These are phyloP conservation scores for Paragyromitra xinjiangensis DNA, from an alignment of 495 filamentous ascomycete species.

Conservation along the genomic window DNA sequence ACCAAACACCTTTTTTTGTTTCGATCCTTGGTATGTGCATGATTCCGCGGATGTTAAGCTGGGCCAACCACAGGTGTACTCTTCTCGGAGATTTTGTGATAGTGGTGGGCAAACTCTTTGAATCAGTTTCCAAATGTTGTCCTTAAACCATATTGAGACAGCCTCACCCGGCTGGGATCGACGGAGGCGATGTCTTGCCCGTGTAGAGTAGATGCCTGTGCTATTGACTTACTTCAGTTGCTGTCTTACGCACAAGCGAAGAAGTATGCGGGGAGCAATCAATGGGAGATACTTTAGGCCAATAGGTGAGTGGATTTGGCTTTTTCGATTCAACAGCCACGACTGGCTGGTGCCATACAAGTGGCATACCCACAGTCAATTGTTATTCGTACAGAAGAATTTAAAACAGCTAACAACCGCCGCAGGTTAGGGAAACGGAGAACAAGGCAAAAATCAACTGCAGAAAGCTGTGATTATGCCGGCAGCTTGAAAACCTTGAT, in stretches of 20 bases:
- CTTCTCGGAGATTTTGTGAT: slow-evolving; percentile 44
- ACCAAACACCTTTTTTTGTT: slow-evolving; percentile 45
- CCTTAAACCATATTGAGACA: slow-evolving; percentile 46
- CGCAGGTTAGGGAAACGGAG: slow-evolving; percentile 13
- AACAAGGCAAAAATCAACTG: slow-evolving; percentile 16
- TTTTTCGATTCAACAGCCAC: slow-evolving; percentile 35
- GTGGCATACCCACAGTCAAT: slow-evolving; percentile 31
- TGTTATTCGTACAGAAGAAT: slow-evolving; percentile 35
- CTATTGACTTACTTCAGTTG: slow-evolving; percentile 34
- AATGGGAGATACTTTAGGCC: slow-evolving; percentile 41
- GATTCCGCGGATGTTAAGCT: slow-evolving; percentile 49
- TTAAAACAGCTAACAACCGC: slow-evolving; percentile 36
- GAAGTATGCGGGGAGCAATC: slow-evolving; percentile 47
- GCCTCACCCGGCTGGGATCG: slow-evolving; percentile 44
- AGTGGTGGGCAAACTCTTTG: slow-evolving; percentile 34
- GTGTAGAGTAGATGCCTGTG: slow-evolving; percentile 33
- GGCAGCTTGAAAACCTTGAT: slow-evolving; percentile 28
- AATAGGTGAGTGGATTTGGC: slow-evolving; percentile 40
- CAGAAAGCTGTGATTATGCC: slow-evolving; percentile 12
- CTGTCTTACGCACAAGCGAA: slow-evolving; percentile 46
- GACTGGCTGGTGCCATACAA: slow-evolving; percentile 42
- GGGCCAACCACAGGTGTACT: slow-evolving; percentile 37
- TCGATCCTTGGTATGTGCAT: slow-evolving; percentile 42
- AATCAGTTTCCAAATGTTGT: slow-evolving; percentile 27
- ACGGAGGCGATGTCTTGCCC: slow-evolving; percentile 47